A percentile compares a stretch with the other conserved stretches of the same genome.
Evolutionary conservation across 495 filamentous ascomycete genomes (phyloP).

Genomic region (Penicillium pancosmium): DNA sequence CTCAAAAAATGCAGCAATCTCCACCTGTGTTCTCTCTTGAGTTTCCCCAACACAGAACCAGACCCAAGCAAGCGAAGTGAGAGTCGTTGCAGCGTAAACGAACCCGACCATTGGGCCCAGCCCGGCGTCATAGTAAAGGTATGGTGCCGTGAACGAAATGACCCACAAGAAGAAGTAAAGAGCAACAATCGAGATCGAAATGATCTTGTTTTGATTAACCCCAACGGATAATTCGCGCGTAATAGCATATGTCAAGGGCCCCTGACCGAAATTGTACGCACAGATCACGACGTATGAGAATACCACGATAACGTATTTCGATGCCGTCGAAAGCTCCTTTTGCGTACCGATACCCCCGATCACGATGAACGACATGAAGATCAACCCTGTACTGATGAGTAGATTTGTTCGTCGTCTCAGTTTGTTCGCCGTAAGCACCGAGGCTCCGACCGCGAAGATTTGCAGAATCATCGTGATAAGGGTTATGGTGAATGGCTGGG

Average conservation of each 20-base stretch:
- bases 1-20: slow-evolving; percentile 36
- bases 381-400: slow-evolving; percentile 29
- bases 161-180: slow-evolving; percentile 41
- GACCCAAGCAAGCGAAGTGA: slow-evolving; percentile 34
- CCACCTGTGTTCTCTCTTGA: slow-evolving; percentile 29
- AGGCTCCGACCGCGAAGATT: slow-evolving; percentile 30
- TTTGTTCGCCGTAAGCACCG: slow-evolving; percentile 37
- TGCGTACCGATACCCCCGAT: slow-evolving; percentile 37
- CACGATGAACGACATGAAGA: slow-evolving; percentile 33
- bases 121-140: slow-evolving; percentile 40
- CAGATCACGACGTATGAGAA: slow-evolving; percentile 37
- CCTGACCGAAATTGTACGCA: slow-evolving; percentile 39
- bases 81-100: slow-evolving; percentile 35
- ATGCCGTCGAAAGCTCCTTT: slow-evolving; percentile 16
- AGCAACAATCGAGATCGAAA: slow-evolving; percentile 28
- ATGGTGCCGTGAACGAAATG: slow-evolving; percentile 38
- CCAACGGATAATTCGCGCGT: slow-evolving; percentile 41
- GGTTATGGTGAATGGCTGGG: slow-evolving; percentile 38
- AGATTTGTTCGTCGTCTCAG: slow-evolving; percentile 35
- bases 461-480: slow-evolving; percentile 40
- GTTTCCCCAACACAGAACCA: slow-evolving; percentile 48
- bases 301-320: slow-evolving; percentile 33
- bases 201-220: slow-evolving; percentile 43
- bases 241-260: slow-evolving; percentile 36
- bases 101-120: slow-evolving; percentile 43